Evolutionary conservation across 352 stramenopile genomes (phyloP).

Genomic region (Phytophthora brassicae): DNA sequence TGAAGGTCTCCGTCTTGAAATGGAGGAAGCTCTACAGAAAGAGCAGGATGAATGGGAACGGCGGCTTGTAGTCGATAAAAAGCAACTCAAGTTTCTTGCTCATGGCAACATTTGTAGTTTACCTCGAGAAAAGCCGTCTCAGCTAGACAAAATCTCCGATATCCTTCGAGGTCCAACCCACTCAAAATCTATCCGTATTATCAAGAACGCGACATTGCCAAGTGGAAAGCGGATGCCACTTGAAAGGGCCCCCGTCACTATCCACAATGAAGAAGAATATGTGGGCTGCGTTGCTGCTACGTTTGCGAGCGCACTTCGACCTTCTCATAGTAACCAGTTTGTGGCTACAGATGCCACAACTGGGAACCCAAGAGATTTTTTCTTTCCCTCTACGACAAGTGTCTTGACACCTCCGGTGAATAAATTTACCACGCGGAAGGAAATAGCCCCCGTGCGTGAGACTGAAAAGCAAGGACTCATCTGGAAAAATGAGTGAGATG

Average conservation of each 20-base stretch:
- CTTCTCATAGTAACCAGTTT: slow-evolving; percentile 42
- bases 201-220: slow-evolving; percentile 75
- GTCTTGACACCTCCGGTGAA: slow-evolving; percentile 65
- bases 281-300: slow-evolving; percentile 45
- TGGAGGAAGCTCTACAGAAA: slow-evolving; percentile 64
- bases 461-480: slow-evolving; percentile 52
- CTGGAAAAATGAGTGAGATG: slow-evolving; percentile 47
- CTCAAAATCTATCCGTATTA: slow-evolving; percentile 75
- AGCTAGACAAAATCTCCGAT: slow-evolving; percentile 80
- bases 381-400: slow-evolving; percentile 58
- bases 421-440: slow-evolving; percentile 53
- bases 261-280: slow-evolving; percentile 71
- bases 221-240: slow-evolving; percentile 75
- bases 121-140: slow-evolving; percentile 44
- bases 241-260: slow-evolving; percentile 60
- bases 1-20: slow-evolving; percentile 72
- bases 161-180: slow-evolving; percentile 54
- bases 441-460: slow-evolving; percentile 35
- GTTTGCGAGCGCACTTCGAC: slow-evolving; percentile 53
- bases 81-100: slow-evolving; percentile 85
- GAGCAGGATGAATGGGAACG: slow-evolving; percentile 74
- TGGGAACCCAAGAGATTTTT: slow-evolving; percentile 51
- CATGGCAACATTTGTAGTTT: slow-evolving; percentile 84
- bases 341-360: slow-evolving; percentile 34
- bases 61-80: slow-evolving; percentile 88